Base-by-base conservation (phyloP, 768 basidiomycete genomes). In the Boletus bicolor region DNA sequence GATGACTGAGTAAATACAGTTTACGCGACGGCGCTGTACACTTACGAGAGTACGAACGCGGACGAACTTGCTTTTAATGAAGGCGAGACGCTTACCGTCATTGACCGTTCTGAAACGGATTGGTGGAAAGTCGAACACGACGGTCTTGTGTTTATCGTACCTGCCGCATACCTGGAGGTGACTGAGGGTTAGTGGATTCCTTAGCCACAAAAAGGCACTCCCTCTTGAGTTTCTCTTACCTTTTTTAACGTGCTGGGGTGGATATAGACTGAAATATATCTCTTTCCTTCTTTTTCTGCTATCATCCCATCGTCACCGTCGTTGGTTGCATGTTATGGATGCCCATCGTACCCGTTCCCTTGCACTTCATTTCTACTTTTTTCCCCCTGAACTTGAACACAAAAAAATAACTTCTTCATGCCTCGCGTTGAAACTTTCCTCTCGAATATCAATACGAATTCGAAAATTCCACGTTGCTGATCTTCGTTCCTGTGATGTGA, bases 111-210 rank as follows among this genome's bases (percentile, higher is more conserved):
- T 51, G 97, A 98, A 62, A 79, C 76, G 50, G 90, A 91, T 64
- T 98, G 97, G 97, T 98, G 92, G 92, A 98, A 95, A 76, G 89
- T 87, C 38, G 95, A 98, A 75, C 82, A 82, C 65, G 84, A 81
- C 46, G 96, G 96, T 21, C 72, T 86, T 57, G 85, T 97, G 50
- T 91, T 89, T 75, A 85, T 94, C 66, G 93, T 94, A 5, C 97
- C 97, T 50, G 93, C 94, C 26, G 84, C 86, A 19, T 98, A 98
- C 71, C 71, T 99, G 69, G 90, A 96, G 73, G 72, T 86, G 64
- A 78, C 79, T 67, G 83, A 88, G 83, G 91, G 96, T 96, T 87
- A 96, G 95, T 96, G 72, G 63, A 72, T 64, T 64, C 64, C 72
- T 72, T 65, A 56, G 53, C 47, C 55, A 53, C 30, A 30, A 47